Percentiles rank a stretch among this genome's conserved stretches.
Evolutionary conservation across 257 asterid genomes (phyloP).

Genomic region (Nicotiana knightiana): DNA sequence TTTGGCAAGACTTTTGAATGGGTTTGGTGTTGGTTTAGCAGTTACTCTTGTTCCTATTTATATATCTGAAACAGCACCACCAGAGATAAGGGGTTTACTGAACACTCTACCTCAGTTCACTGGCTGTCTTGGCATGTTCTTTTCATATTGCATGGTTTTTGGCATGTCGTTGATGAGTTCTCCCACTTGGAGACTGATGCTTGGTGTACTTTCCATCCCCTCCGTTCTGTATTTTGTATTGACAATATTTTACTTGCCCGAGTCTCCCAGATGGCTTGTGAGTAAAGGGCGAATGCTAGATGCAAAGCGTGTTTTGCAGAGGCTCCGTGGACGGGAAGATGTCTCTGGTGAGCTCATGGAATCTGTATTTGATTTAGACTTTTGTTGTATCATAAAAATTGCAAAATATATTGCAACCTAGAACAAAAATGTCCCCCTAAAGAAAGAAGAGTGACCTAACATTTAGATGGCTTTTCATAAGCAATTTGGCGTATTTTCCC

Average conservation of each 20-base stretch:
- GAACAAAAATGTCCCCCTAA: neutral
- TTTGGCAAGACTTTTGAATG: slow-evolving; percentile 52
- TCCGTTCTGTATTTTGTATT: slow-evolving; percentile 40
- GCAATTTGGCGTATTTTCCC: neutral
- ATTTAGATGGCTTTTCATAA: neutral
- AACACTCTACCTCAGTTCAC: slow-evolving; percentile 68
- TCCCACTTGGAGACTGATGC: slow-evolving; percentile 65
- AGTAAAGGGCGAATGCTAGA: slow-evolving; percentile 58
- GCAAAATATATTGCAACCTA: slow-evolving; percentile 1
- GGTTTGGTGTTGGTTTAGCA: slow-evolving; percentile 60
- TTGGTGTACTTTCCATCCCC: slow-evolving; percentile 47
- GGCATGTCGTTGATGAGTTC: slow-evolving; percentile 46
- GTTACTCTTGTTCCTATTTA: slow-evolving; percentile 57
- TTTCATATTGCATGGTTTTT: slow-evolving; percentile 50
- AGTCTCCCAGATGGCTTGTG: slow-evolving; percentile 80
- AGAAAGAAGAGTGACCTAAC: neutral
- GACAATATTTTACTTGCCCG: slow-evolving; percentile 51
- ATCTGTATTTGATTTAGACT: neutral
- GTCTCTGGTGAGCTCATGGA: slow-evolving; percentile 43
- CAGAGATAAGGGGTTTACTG: slow-evolving; percentile 57
- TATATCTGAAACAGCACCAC: slow-evolving; percentile 63
- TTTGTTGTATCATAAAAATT: neutral
- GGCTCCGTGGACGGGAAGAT: slow-evolving; percentile 55
- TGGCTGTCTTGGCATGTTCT: slow-evolving; percentile 46
- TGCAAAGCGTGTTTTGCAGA: slow-evolving; percentile 51